These are phyloP conservation scores for Debaryomyces tyrocola DNA, from an alignment of 805 yeast species.

Conservation along the genomic window DNA sequence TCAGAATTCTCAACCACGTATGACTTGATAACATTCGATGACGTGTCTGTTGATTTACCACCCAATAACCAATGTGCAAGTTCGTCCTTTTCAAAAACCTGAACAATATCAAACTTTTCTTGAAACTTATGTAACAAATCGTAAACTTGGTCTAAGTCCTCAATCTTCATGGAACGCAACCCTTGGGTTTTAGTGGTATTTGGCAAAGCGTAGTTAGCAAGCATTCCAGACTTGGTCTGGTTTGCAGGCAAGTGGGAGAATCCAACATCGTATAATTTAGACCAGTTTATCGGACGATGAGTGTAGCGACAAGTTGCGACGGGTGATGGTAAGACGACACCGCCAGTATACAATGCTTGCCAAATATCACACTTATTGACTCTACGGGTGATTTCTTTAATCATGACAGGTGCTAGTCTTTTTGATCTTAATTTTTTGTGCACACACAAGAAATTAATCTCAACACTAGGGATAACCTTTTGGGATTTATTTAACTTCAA, in stretches of 20 bases:
- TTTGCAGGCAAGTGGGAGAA: conserved; percentile 77
- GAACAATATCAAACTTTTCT: conserved; percentile 68
- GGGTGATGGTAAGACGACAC: conserved; percentile 90
- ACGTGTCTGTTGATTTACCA: conserved; percentile 21
- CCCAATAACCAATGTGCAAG: conserved; percentile 81
- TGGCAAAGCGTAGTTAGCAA: conserved; percentile 60
- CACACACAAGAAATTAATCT: conserved; percentile 90
- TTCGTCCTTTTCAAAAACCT: conserved; percentile 66
- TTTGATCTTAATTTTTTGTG: conserved; percentile 94
- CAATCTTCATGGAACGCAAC: conserved; percentile 53
- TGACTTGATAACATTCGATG: conserved; percentile 62
- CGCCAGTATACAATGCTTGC: conserved; percentile 97
- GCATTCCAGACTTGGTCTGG: conserved; percentile 66
- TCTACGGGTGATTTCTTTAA: conserved; percentile 91
- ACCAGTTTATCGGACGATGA: conserved; percentile 94
- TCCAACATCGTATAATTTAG: conserved; percentile 84
- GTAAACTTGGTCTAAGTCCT: conserved; percentile 66
- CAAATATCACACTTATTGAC: conserved; percentile 82
- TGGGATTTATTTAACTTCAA: conserved; percentile 57
- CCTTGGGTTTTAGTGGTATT: conserved; percentile 49
- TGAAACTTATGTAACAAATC: conserved; percentile 64
- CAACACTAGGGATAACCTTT: conserved; percentile 60
- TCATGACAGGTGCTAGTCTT: conserved; percentile 89
- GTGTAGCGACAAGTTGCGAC: conserved; percentile 83
- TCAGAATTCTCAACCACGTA: conserved; percentile 68